phyloP scores from a whole-genome alignment of 345 rosid genomes.

The Leavenworthia alabamica region DNA sequence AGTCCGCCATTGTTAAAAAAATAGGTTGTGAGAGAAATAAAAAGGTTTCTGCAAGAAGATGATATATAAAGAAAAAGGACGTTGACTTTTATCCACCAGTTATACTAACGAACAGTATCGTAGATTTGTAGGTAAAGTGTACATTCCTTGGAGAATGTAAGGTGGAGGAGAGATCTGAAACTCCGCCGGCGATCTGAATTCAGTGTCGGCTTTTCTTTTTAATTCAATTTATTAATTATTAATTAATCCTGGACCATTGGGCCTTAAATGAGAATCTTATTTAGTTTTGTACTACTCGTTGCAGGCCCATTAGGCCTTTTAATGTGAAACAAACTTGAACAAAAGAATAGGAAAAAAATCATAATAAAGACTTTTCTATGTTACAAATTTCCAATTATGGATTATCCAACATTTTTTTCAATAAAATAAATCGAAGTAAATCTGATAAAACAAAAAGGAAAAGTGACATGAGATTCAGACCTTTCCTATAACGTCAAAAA shows the following conservation, averaged over 20 bases:
- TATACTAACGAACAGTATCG: slow-evolving; percentile 7
- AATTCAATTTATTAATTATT: neutral
- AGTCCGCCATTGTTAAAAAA: slow-evolving; percentile 15
- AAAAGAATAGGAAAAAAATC: neutral
- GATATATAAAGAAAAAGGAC: neutral
- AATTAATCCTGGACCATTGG: neutral
- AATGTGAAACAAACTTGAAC: neutral
- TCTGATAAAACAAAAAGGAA: slow-evolving; percentile 4
- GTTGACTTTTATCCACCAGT: slow-evolving; percentile 13
- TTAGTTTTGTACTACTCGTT: too few species aligned
- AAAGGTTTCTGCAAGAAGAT: neutral
- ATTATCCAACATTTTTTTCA: neutral
- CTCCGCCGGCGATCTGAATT: slow-evolving; percentile 26
- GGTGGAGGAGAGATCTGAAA: slow-evolving; percentile 10
- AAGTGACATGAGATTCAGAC: slow-evolving; percentile 6
- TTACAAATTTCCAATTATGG: too few species aligned
- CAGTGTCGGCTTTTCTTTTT: neutral
- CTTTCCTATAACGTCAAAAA: too few species aligned
- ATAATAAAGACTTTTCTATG: neutral
- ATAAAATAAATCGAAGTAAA: neutral
- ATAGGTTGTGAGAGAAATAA: neutral
- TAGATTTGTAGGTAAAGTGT: slow-evolving; percentile 10
- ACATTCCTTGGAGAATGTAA: neutral
- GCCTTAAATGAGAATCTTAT: too few species aligned
- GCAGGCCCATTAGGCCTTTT: neutral